These are phyloP conservation scores for Lepidium didymum DNA, from an alignment of 345 rosid species.

Conservation along the genomic window DNA sequence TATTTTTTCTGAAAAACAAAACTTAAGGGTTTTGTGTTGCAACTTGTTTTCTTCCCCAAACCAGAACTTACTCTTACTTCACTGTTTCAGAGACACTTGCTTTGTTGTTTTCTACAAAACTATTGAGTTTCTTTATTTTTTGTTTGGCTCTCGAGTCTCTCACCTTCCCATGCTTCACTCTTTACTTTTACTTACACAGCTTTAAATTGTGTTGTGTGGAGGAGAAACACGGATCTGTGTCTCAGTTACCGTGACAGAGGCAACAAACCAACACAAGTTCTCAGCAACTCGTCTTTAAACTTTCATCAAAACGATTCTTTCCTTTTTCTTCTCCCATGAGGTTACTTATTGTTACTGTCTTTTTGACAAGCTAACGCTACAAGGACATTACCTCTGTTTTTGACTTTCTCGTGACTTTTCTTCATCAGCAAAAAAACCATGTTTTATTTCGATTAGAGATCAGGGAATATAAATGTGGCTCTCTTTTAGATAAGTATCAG, in stretches of 20 bases:
- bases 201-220: conserved; percentile 9
- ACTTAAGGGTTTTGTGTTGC: conserved; percentile 16
- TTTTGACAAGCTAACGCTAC: conserved; percentile 22
- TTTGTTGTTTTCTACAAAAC: conserved; percentile 23
- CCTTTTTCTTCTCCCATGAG: not conserved
- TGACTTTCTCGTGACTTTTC: conserved; percentile 6
- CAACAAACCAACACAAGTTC: conserved; percentile 19
- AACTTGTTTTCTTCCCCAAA: conserved; percentile 24
- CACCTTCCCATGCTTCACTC: conserved; percentile 10
- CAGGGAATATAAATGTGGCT: not conserved
- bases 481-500: not conserved
- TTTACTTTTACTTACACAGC: not conserved
- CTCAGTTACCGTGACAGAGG: conserved; percentile 11
- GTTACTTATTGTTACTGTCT: not conserved
- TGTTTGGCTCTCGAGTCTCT: conserved; percentile 24
- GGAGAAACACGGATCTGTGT: conserved; percentile 22
- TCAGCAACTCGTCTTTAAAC: conserved; percentile 17
- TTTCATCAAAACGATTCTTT: not conserved
- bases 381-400: conserved; percentile 1
- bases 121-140: not conserved
- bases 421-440: not conserved
- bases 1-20: conserved; percentile 20
- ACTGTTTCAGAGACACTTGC: conserved; percentile 17
- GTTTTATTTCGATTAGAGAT: not conserved
- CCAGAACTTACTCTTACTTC: conserved; percentile 12